Percentiles rank a stretch among this genome's conserved stretches.
Evolutionary conservation across 495 filamentous ascomycete genomes (phyloP).

Genomic region (Tuber borchii): DNA sequence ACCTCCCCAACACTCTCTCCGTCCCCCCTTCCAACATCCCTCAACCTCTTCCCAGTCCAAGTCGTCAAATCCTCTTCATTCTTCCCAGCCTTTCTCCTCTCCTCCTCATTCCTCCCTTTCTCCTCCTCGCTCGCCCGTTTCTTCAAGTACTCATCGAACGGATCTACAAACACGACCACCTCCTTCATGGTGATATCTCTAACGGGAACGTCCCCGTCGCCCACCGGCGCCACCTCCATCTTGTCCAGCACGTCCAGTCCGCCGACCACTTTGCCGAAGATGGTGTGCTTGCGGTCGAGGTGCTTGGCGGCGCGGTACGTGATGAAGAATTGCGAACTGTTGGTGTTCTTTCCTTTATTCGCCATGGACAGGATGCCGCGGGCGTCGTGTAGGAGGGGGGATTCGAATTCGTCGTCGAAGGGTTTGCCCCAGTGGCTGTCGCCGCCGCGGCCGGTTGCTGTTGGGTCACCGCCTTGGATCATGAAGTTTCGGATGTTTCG

Average conservation of each 20-base stretch:
- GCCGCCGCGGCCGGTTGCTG: slow-evolving; percentile 83
- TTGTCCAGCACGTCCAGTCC: slow-evolving; percentile 63
- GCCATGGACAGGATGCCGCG: slow-evolving; percentile 87
- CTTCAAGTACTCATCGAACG: slow-evolving; percentile 84
- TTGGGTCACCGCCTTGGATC: slow-evolving; percentile 95
- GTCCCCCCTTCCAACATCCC: slow-evolving; percentile 53
- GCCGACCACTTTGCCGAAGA: slow-evolving; percentile 79
- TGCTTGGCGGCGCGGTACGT: slow-evolving; percentile 76
- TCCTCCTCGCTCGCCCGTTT: slow-evolving; percentile 51
- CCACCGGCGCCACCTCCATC: slow-evolving; percentile 66
- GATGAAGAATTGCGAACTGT: slow-evolving; percentile 92
- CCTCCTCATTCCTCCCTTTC: slow-evolving; percentile 51
- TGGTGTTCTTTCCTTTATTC: slow-evolving; percentile 97
- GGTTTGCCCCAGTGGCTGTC: slow-evolving; percentile 80
- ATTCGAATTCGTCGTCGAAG: slow-evolving; percentile 89
- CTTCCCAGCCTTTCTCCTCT: slow-evolving; percentile 47
- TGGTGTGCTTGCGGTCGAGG: slow-evolving; percentile 91
- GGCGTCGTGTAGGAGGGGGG: slow-evolving; percentile 69
- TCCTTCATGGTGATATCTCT: slow-evolving; percentile 73
- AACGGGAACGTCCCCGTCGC: slow-evolving; percentile 62
- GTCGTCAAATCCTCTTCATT: slow-evolving; percentile 78
- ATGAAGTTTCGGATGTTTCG: slow-evolving; percentile 93
- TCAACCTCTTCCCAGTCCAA: slow-evolving; percentile 82
- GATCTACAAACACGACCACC: slow-evolving; percentile 83
- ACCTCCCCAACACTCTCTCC: slow-evolving; percentile 51